A percentile compares a stretch with the other conserved stretches of the same genome.
Conservation (phyloP, 495 filamentous ascomycete genomes). For the Lasiosphaeris hirsuta region DNA sequence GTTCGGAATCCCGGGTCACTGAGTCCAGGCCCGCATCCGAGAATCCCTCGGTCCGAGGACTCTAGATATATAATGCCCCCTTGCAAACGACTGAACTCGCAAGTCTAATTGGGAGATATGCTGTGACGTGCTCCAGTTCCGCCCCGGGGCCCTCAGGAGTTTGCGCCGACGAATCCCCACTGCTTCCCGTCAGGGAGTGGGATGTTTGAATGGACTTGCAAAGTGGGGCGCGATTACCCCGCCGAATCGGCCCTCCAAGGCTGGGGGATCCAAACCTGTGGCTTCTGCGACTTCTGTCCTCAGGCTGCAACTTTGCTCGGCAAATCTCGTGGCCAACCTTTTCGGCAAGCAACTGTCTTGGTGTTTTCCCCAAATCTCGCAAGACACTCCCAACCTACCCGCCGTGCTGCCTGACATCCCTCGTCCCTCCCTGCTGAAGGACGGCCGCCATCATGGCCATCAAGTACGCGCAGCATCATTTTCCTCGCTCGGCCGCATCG, state of each 20-base stretch:
- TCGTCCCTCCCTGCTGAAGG: constrained; percentile 24
- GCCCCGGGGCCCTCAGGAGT: too few relatives aligned
- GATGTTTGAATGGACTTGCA: background rate
- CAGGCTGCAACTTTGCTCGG: constrained; percentile 7
- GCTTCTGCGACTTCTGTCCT: constrained; percentile 1
- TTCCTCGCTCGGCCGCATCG: background rate
- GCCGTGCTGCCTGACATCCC: background rate
- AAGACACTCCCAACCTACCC: constrained; percentile 15
- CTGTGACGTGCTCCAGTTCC: too few relatives aligned
- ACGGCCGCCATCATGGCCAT: constrained; percentile 45
- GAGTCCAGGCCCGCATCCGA: too few relatives aligned
- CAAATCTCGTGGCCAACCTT: constrained; percentile 16
- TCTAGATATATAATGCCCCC: too few relatives aligned
- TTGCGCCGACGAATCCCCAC: background rate
- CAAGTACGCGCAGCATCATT: constrained; percentile 32
- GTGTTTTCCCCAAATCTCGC: constrained; percentile 5
- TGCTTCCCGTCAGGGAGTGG: too few relatives aligned
- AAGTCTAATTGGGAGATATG: too few relatives aligned
- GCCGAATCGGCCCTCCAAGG: background rate
- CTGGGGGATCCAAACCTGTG: background rate
- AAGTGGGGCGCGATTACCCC: constrained; percentile 7
- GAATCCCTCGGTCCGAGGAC: too few relatives aligned
- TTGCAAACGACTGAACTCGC: too few relatives aligned
- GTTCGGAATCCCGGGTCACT: too few relatives aligned
- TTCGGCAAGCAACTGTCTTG: constrained; percentile 2